Evolutionary conservation across 2,329 filamentous ascomycete genomes (phyloP).

Genomic region (Aureobasidium pullulans): DNA sequence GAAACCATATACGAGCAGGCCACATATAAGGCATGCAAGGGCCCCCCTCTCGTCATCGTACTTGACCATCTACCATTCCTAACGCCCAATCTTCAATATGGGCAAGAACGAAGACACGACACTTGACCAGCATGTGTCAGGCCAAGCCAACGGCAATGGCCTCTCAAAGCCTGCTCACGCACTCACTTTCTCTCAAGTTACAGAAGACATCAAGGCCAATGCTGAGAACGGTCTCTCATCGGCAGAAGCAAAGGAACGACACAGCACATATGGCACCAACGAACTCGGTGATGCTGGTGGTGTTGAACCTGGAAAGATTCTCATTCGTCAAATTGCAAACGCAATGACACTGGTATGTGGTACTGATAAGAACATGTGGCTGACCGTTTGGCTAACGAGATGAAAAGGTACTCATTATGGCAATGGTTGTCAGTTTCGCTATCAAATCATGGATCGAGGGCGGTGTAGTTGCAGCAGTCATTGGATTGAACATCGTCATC

Average conservation of each 20-base stretch:
- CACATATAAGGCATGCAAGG: constrained; percentile 10
- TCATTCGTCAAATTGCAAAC: constrained; percentile 66
- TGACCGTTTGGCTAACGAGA: neutral
- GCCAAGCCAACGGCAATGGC: constrained; percentile 41
- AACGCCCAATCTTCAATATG: constrained; percentile 24
- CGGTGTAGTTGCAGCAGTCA: constrained; percentile 40
- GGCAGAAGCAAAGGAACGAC: constrained; percentile 51
- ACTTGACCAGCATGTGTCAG: constrained; percentile 34
- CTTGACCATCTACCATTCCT: neutral
- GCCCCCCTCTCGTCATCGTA: neutral
- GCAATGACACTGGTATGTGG: constrained; percentile 61
- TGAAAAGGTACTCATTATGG: constrained; percentile 36
- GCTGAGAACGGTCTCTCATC: constrained; percentile 60
- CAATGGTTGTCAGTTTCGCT: constrained; percentile 42
- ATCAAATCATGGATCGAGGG: constrained; percentile 43
- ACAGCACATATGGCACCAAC: constrained; percentile 57
- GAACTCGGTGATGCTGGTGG: constrained; percentile 62
- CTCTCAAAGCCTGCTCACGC: constrained; percentile 58
- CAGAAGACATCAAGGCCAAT: constrained; percentile 54
- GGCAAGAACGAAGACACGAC: constrained; percentile 30
- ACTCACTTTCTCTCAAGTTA: constrained; percentile 46
- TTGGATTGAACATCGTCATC: constrained; percentile 38
- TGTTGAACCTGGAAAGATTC: constrained; percentile 63
- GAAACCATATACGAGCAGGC: neutral
- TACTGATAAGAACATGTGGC: neutral